Conservation (phyloP, 306 rosid genomes). For the Lablab purpureus region DNA sequence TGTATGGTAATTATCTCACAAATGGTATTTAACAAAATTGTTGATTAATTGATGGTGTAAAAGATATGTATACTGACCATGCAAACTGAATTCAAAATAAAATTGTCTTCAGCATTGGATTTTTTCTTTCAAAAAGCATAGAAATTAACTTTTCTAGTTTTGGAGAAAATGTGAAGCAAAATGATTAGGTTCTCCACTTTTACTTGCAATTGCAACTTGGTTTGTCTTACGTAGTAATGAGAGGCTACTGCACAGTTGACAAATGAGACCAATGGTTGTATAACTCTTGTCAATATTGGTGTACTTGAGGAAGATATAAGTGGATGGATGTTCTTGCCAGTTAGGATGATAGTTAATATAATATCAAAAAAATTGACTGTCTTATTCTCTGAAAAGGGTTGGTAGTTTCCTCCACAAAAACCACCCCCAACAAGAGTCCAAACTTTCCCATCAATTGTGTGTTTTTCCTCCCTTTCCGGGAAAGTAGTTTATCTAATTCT, state of each 20-base stretch:
- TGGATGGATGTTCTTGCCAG: constrained; percentile 50
- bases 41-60: too few species aligned
- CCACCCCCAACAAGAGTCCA: constrained; percentile 38
- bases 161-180: constrained; percentile 7
- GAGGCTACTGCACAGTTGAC: constrained; percentile 24
- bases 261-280: constrained; percentile 6
- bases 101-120: background rate
- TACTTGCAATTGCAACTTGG: constrained; percentile 35
- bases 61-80: background rate
- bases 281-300: background rate
- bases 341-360: constrained; percentile 55
- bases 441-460: constrained; percentile 43
- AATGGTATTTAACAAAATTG: too few species aligned
- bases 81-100: background rate
- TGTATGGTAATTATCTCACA: too few species aligned
- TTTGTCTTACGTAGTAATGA: constrained; percentile 15
- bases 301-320: constrained; percentile 8
- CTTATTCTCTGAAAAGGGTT: constrained; percentile 54
- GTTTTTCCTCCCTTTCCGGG: constrained; percentile 36
- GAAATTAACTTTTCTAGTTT: background rate
- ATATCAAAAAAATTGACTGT: constrained; percentile 33
- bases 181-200: constrained; percentile 10
- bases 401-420: constrained; percentile 43
- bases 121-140: background rate
- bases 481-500: constrained; percentile 54